Base-by-base conservation (phyloP, 148 eudicot genomes). In the Gaultheria prostrata region DNA sequence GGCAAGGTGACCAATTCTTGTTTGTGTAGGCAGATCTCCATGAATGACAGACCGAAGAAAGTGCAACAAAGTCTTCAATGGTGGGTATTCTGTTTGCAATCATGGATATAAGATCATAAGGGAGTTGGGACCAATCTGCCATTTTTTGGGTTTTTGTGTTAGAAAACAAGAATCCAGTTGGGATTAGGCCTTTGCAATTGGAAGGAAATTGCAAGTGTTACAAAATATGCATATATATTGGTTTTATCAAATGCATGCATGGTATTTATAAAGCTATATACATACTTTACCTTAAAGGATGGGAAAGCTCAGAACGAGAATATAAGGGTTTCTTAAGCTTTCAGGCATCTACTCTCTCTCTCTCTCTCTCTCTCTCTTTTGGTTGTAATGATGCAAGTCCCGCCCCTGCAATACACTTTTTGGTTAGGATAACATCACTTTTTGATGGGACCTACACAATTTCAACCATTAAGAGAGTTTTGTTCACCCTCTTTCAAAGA, bases 1-100 rank as follows among this genome's bases (percentile, higher is more conserved):
- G 56, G 48, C 26, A 33, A 15, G 84, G 67, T 1, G 67, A 15
- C 80, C 84, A 83, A 8, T n/a, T 61, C 59, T 59, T 83, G n/a
- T 43, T 67, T 26, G 17, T n/a, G 46, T 83, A 83, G 46, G 76
- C 15, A 0, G 73, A 76, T 61, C 30, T 17, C 84, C 84, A 83
- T 28, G 84, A 83, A 32, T 39, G 77, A 59, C 84, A 83, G 14
- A 76, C 80, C 0, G 30, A 21, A 26, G 84, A 83, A 61, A 83
- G 75, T 75, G 84, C 80, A 21, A 83, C 80, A 61, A 83, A 83
- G 57, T 83, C 84, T 83, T 83, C 80, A 10, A 76, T 35, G 20
- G 71, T 15, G 5, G 21, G 54, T 53, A 83, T 32, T 50, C 71
- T 51, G 15, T 26, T 83, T 32, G 84, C 80, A 12, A 83, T 45